Evolutionary conservation across 2,329 filamentous ascomycete species (phyloP).

Genomic region (Neopestalotiopsis sp.): DNA sequence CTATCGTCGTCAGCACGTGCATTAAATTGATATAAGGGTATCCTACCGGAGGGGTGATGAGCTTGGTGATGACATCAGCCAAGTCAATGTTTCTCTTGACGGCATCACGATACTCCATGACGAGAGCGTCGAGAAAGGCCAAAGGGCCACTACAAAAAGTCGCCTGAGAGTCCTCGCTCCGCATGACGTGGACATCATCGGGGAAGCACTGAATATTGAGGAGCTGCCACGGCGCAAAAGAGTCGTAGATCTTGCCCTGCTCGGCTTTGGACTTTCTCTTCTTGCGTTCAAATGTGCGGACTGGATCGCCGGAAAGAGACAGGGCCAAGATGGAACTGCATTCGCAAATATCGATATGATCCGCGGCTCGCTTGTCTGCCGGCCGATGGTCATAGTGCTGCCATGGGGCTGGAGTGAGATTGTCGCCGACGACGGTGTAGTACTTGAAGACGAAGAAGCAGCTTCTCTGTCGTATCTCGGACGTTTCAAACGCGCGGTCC

Average conservation of each 20-base stretch:
- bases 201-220: slow-evolving; percentile 64
- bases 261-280: slow-evolving; percentile 53
- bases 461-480: slow-evolving; percentile 9
- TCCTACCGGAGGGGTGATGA: slow-evolving; percentile 62
- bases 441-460: slow-evolving; percentile 19
- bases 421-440: slow-evolving; percentile 14
- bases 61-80: slow-evolving; percentile 60
- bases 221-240: slow-evolving; percentile 66
- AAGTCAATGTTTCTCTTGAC: slow-evolving; percentile 63
- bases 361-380: slow-evolving; percentile 40
- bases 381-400: slow-evolving; percentile 59
- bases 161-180: slow-evolving; percentile 59
- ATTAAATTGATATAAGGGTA: background rate
- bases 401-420: slow-evolving; percentile 58
- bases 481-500: slow-evolving; percentile 15
- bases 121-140: slow-evolving; percentile 64
- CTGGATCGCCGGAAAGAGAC: slow-evolving; percentile 51
- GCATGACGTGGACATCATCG: slow-evolving; percentile 61
- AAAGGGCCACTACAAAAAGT: slow-evolving; percentile 66
- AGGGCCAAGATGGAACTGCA: slow-evolving; percentile 50
- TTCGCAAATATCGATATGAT: slow-evolving; percentile 45
- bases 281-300: slow-evolving; percentile 41
- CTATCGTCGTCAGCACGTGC: slow-evolving; percentile 26
- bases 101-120: slow-evolving; percentile 66
- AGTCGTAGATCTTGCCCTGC: slow-evolving; percentile 61